Percentiles rank a stretch among this genome's conserved stretches.
Evolutionary conservation across 192 early-diverging fungal species (phyloP).

Genomic region (Coemansia sp.): DNA sequence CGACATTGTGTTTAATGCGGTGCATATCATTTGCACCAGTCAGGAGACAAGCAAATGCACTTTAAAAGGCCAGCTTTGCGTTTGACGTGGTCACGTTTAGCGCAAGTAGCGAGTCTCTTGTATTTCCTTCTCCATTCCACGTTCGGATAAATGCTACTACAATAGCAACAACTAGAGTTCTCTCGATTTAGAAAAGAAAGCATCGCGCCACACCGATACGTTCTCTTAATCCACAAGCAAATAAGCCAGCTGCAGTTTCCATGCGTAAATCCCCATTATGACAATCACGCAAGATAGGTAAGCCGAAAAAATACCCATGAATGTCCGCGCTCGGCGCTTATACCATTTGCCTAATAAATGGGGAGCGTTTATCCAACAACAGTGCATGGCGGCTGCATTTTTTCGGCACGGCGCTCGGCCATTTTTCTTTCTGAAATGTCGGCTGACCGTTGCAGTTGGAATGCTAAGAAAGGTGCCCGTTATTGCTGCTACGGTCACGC

Average conservation of each 20-base stretch:
- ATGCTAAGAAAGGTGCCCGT: not conserved
- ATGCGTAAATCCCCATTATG: slow-evolving; percentile 14
- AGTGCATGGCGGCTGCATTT: not conserved
- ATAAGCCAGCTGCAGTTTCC: not conserved
- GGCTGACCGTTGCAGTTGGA: not conserved
- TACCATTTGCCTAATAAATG: not conserved
- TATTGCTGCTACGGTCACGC: not conserved
- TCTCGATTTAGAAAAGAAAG: not conserved
- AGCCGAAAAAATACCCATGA: slow-evolving; percentile 47
- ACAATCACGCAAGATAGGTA: slow-evolving; percentile 47
- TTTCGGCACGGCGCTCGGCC: slow-evolving; percentile 12
- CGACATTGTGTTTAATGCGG: not conserved
- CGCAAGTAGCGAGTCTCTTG: not conserved
- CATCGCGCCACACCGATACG: not conserved
- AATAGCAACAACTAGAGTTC: not conserved
- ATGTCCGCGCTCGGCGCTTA: not conserved
- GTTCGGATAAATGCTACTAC: slow-evolving; percentile 2
- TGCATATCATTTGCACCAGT: not conserved
- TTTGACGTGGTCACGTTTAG: not conserved
- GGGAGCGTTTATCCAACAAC: not conserved
- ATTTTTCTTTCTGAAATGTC: slow-evolving; percentile 1
- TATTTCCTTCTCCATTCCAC: not conserved
- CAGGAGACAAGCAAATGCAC: not conserved
- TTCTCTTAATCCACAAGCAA: not conserved
- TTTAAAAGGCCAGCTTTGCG: not conserved